phyloP scores from a whole-genome alignment of 176 grass and related monocot species.

The Carex parvula region DNA sequence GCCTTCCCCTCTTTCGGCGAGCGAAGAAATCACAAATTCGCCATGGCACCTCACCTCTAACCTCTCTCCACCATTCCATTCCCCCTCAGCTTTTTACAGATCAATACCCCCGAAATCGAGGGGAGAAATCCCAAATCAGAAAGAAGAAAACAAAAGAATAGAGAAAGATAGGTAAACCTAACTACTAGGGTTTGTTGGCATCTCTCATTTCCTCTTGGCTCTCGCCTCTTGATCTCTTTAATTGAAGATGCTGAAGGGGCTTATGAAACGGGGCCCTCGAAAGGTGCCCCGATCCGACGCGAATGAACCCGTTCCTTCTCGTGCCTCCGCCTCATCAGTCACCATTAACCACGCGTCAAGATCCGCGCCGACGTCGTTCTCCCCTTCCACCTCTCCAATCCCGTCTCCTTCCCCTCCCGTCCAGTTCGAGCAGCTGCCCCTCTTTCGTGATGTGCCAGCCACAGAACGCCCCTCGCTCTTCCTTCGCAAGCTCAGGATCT shows the following conservation, averaged over 20 bases:
- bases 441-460: constrained; percentile 63
- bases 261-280: constrained; percentile 71
- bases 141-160: too few relatives aligned
- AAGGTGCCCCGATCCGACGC: constrained; percentile 59
- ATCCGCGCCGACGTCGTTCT: constrained; percentile 32
- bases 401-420: constrained; percentile 28
- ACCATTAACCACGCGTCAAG: constrained; percentile 76
- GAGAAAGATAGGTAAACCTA: not conserved
- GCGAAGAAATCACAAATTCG: not conserved
- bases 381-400: constrained; percentile 29
- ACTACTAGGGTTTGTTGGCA: not conserved
- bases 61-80: constrained; percentile 2
- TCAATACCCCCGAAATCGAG: constrained; percentile 23
- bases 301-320: constrained; percentile 26
- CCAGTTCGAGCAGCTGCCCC: constrained; percentile 69
- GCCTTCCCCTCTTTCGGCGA: not conserved
- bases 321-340: constrained; percentile 42
- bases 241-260: constrained; percentile 71
- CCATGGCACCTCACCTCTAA: constrained; percentile 7
- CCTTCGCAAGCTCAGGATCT: constrained; percentile 75
- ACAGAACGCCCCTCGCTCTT: constrained; percentile 60
- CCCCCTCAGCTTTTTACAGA: constrained; percentile 6
- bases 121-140: not conserved
- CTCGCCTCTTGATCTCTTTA: constrained; percentile 25
- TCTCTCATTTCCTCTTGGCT: constrained; percentile 3